These are phyloP conservation scores for Scheffersomyces ergatensis DNA, from an alignment of 805 yeast genomes.

Conservation along the genomic window DNA sequence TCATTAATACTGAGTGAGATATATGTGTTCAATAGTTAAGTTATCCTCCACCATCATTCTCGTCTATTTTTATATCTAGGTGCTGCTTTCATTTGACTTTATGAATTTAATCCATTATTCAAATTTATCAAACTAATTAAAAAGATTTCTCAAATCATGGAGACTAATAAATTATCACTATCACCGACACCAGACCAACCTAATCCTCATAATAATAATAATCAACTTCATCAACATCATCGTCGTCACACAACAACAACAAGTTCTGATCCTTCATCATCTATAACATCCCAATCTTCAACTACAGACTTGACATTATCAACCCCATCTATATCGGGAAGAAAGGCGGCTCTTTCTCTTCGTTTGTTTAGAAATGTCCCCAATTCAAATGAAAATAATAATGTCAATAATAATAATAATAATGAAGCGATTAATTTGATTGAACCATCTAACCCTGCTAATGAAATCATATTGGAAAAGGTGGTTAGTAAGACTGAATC, in stretches of 20 bases:
- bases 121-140: no score
- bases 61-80: no score
- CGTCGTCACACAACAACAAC: neutral
- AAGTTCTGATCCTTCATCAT: neutral
- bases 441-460: conserved; percentile 5
- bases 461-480: neutral
- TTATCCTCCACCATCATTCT: no score
- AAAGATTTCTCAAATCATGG: no score
- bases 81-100: no score
- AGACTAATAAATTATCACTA: no score
- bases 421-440: no score
- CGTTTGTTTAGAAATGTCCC: conserved; percentile 45
- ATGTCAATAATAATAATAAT: neutral
- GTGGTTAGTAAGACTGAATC: conserved; percentile 3
- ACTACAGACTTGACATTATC: conserved; percentile 3
- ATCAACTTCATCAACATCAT: neutral
- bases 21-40: no score
- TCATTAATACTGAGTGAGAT: no score
- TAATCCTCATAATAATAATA: no score
- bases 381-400: neutral
- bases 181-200: no score
- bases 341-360: conserved; percentile 58
- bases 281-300: neutral
- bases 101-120: no score
- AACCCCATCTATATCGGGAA: conserved; percentile 36